phyloP scores from a whole-genome alignment of 441 rosid species.

The Euphorbia corollata region DNA sequence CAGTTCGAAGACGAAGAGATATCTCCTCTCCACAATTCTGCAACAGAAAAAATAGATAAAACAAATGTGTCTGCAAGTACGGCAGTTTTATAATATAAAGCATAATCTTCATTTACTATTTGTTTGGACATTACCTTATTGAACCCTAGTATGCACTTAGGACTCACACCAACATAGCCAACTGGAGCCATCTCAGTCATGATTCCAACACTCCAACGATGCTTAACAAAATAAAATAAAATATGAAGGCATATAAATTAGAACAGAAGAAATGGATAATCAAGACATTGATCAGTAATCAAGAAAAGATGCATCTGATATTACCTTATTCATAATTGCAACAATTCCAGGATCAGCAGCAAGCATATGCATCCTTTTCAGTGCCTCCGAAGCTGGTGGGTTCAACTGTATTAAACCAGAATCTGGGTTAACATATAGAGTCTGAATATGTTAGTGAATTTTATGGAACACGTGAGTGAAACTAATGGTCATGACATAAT shows the following conservation, averaged over 20 bases:
- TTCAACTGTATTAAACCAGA: conserved; percentile 41
- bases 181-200: conserved; percentile 98
- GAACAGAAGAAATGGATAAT: conserved; percentile 4
- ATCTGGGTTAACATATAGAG: conserved; percentile 6
- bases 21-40: conserved; percentile 97
- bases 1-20: conserved; percentile 91
- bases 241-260: conserved; percentile 17
- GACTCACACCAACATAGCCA: conserved; percentile 93
- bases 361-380: conserved; percentile 92
- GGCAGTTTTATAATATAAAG: neutral
- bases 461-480: neutral
- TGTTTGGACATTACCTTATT: conserved; percentile 56
- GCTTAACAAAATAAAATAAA: conserved; percentile 33
- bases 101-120: conserved; percentile 11
- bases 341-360: conserved; percentile 93
- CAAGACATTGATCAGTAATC: conserved; percentile 12
- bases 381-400: conserved; percentile 79
- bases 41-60: conserved; percentile 10
- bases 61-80: conserved; percentile 2
- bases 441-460: neutral
- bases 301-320: neutral
- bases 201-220: conserved; percentile 74
- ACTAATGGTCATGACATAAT: neutral
- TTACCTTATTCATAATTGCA: conserved; percentile 88
- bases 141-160: conserved; percentile 75